Evolutionary conservation across 2,329 filamentous ascomycete species (phyloP).

Genomic region (Neobulgaria alba): DNA sequence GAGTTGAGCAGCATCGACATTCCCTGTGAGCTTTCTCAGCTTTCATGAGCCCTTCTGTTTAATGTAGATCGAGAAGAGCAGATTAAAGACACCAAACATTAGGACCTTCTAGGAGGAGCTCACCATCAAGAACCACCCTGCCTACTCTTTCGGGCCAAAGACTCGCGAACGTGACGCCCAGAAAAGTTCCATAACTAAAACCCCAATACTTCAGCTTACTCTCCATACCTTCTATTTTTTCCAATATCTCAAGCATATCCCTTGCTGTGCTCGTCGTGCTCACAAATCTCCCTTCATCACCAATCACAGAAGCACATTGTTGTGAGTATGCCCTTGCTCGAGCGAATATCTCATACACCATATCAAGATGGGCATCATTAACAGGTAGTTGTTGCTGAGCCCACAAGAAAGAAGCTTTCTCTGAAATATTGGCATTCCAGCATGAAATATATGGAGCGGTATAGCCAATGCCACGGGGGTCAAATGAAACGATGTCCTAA

Average conservation of each 20-base stretch:
- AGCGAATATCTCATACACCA: slow-evolving; percentile 39
- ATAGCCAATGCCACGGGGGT: slow-evolving; percentile 27
- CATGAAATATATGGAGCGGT: slow-evolving; percentile 41
- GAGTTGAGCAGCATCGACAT: slow-evolving; percentile 23
- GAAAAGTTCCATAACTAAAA: slow-evolving; percentile 40
- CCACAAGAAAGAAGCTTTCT: slow-evolving; percentile 31
- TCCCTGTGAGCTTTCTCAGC: slow-evolving; percentile 6
- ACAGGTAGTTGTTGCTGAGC: slow-evolving; percentile 36
- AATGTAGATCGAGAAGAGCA: background rate
- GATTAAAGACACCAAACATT: slow-evolving; percentile 36
- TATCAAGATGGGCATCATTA: slow-evolving; percentile 38
- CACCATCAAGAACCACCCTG: slow-evolving; percentile 31
- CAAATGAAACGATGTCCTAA: background rate
- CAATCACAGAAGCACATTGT: slow-evolving; percentile 29
- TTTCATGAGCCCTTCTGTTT: no score
- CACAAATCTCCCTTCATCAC: slow-evolving; percentile 8
- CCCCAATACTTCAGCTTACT: slow-evolving; percentile 39
- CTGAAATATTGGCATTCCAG: slow-evolving; percentile 28
- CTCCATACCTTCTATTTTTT: slow-evolving; percentile 17
- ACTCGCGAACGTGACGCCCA: slow-evolving; percentile 37
- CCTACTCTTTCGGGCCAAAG: slow-evolving; percentile 35
- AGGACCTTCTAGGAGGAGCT: no score
- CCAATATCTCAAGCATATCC: slow-evolving; percentile 30
- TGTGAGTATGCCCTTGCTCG: slow-evolving; percentile 36
- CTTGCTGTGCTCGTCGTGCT: slow-evolving; percentile 26